Evolutionary conservation across 352 stramenopile genomes (phyloP), one percentile per base, ranked within the genome.

Genomic region (Globisporangium cederbergense): DNA sequence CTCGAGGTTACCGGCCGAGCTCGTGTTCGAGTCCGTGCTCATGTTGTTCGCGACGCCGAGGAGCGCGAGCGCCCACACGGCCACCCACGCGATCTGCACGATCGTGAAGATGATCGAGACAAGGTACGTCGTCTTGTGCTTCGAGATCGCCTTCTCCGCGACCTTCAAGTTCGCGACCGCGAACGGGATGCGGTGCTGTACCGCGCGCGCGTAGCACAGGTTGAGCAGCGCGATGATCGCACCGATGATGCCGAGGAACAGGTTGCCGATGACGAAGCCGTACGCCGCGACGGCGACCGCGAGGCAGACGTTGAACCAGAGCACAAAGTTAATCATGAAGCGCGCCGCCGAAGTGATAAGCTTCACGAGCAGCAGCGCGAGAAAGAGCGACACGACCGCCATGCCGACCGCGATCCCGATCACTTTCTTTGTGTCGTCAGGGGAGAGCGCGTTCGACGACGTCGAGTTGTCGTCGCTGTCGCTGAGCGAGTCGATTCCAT

Each of bases 111-210:
- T 46, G 50, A 98, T 89, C 7, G 93, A 89, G 8, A 97, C 70
- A 20, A 88, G 57, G 67, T 98, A 95, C 56, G 95, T 91, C 6
- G 88, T 90, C 65, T 70, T 81, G 73, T 98, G 95, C 62, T 89
- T 93, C 45, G 88, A 84, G 59, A 98, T 93, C 4, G 93, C 94
- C 13, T 81, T 83, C 30, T 94, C 80, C 1, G 89, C 95, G 10
- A 95, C 89, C 22, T 81, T 77, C 40, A 99, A 73, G 70, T 98
- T 98, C 20, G 93, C 89, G 13, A 92, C 85, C 4, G 95, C 95
- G 71, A 98, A 98, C 28, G 95, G 91, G 67, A 99, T 98, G 43
- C 91, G 88, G 76, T 97, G 64, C 85, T 86, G 69, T 46, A 96
- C 86, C 1, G 81, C 74, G 34, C 78, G 88, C 7, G 89, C 81